A percentile compares a stretch with the other conserved stretches of the same genome.
phyloP scores from a whole-genome alignment of 2,329 filamentous ascomycete genomes.

The Hypoxylon sp. region DNA sequence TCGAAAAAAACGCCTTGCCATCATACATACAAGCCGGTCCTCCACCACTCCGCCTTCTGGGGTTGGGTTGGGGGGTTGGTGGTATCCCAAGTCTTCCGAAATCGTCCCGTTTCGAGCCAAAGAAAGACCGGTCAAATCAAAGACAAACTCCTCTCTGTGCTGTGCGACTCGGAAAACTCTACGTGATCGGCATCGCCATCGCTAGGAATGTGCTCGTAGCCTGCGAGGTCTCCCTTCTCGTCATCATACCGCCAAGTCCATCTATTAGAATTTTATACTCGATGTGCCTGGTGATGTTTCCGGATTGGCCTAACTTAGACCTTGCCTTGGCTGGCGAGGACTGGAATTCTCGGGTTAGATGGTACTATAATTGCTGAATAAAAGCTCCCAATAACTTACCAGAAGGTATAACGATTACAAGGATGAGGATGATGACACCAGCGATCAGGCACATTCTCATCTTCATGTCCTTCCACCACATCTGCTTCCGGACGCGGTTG shows the following conservation, averaged over 20 bases:
- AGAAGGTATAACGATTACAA: constrained; percentile 92
- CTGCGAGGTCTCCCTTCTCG: constrained; percentile 45
- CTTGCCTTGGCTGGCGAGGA: constrained; percentile 53
- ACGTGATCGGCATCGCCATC: constrained; percentile 41
- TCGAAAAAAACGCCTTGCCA: constrained; percentile 56
- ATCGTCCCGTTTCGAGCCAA: constrained; percentile 44
- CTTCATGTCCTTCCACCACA: constrained; percentile 99
- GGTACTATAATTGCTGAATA: not conserved
- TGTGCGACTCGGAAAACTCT: constrained; percentile 43
- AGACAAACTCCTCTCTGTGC: constrained; percentile 42
- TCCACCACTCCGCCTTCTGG: constrained; percentile 32
- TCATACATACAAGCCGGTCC: constrained; percentile 54
- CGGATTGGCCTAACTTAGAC: constrained; percentile 43
- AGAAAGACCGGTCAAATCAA: constrained; percentile 49
- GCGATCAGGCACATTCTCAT: constrained; percentile 97
- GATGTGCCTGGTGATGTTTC: constrained; percentile 41
- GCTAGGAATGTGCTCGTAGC: constrained; percentile 45
- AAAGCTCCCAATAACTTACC: constrained; percentile 64
- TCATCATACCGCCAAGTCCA: constrained; percentile 48
- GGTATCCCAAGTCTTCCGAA: constrained; percentile 39
- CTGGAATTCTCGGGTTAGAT: constrained; percentile 40
- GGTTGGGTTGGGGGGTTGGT: constrained; percentile 15
- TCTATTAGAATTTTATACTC: constrained; percentile 36
- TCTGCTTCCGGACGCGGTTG: constrained; percentile 94
- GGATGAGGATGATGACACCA: constrained; percentile 88